Conservation (phyloP, 192 early-diverging fungal genomes). For the Chytriomyces confervae region DNA sequence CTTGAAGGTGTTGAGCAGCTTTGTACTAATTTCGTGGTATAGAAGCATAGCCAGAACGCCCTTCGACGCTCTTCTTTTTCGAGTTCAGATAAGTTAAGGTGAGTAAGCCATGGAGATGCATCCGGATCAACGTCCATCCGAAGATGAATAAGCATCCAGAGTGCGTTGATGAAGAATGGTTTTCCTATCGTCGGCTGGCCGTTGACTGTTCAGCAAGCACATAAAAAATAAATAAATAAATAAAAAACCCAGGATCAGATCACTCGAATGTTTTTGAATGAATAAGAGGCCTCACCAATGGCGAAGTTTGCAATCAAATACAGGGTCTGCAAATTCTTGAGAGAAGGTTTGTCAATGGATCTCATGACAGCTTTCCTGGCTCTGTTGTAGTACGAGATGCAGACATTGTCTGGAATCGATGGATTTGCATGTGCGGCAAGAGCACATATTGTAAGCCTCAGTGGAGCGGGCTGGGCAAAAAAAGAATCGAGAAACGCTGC, state of each 20-base stretch:
- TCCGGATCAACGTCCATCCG: conserved; percentile 10
- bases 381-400: background rate
- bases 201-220: background rate
- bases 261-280: background rate
- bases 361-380: conserved; percentile 17
- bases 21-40: background rate
- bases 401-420: background rate
- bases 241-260: background rate
- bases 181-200: conserved; percentile 1
- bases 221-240: too few relatives aligned
- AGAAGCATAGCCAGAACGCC: conserved; percentile 6
- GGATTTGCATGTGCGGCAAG: background rate
- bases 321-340: background rate
- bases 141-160: background rate
- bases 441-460: background rate
- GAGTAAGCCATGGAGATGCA: background rate
- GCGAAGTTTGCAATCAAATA: conserved; percentile 1
- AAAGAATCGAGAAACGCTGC: background rate
- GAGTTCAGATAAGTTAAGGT: background rate
- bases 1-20: background rate
- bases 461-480: background rate
- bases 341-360: background rate
- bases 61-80: conserved; percentile 15
- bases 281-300: background rate
- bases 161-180: background rate